Base-by-base conservation (phyloP, 2,329 filamentous ascomycete genomes). In the Clonostachys rhizophaga region DNA sequence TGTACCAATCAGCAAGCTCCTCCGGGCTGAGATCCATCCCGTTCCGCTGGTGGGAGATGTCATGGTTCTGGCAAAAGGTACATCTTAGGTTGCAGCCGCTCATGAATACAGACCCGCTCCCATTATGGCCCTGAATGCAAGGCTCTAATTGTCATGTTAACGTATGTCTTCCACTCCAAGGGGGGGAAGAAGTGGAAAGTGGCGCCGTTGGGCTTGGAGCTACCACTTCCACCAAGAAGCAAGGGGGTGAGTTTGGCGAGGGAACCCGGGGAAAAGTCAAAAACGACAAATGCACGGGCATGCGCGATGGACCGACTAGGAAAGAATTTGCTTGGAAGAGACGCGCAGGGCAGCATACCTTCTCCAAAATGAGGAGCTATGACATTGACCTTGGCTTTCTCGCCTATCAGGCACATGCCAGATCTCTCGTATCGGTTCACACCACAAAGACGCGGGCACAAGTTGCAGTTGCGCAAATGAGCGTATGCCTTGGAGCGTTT, bases 351-450 rank as follows among this genome's bases (percentile, higher is more conserved):
- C 10, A 43, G 65, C 71, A 54, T 52, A 78, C 76, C 81, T 72
- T 92, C 88, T 40, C 88, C 89, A 62, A 91, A 91, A 65, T 94
- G 89, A 44, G 89, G 89, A 49, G 88, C 89, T 54, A 95, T 89
- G 8, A 88, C 87, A 61, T 89, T 91, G 54, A 94, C 87, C 58
- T 89, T 90, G 47, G 83, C 87, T 42, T 78, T 84, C 49, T 85
- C 77, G 13, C 88, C 88, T 54, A 94, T 86, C 49, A 94, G 71
- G 60, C 89, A 95, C 58, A 87, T 77, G 13, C 89, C 89, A 1
- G 86, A 89, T 54, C 76, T 85, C 65, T 91, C 81, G 57, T 83
- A 90, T n/a, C 89, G 81, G 62, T 95, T 91, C 34, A 92, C 86
- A 46, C 84, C 82, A 63, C 89, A 94, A 42, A 81, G 69, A 12